A percentile compares a stretch with the other conserved stretches of the same genome.
phyloP scores from a whole-genome alignment of 2,329 filamentous ascomycete species.

The Penicillium sp. region DNA sequence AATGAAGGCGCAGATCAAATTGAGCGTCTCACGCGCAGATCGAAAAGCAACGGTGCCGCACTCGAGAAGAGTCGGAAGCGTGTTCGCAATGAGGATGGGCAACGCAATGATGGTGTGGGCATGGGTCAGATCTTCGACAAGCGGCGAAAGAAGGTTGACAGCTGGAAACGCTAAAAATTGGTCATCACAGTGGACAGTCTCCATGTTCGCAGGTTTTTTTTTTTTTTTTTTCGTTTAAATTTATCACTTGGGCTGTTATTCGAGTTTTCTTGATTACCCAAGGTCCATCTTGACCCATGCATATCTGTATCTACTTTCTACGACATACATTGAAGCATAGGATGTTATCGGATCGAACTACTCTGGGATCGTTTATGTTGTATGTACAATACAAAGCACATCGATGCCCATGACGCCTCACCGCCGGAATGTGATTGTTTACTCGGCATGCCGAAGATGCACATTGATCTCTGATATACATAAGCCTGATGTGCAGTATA shows the following conservation, averaged over 20 bases:
- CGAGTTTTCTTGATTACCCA: conserved; percentile 11
- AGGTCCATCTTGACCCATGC: conserved; percentile 7
- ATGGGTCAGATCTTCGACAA: conserved; percentile 64
- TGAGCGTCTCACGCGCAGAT: conserved; percentile 73
- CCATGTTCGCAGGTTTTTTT: conserved; percentile 7
- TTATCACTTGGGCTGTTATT: conserved; percentile 4
- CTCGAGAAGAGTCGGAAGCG: conserved; percentile 86
- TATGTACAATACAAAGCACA: no score
- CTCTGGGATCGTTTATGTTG: background rate
- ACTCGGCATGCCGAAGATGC: background rate
- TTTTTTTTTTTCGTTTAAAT: background rate
- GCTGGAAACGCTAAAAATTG: conserved; percentile 39
- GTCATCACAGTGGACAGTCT: background rate
- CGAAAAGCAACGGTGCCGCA: conserved; percentile 56
- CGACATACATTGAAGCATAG: conserved; percentile 1
- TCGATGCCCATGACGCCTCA: background rate
- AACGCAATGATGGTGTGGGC: conserved; percentile 60
- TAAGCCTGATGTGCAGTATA: no score
- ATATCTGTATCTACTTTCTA: conserved; percentile 6
- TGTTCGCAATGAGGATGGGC: conserved; percentile 67
- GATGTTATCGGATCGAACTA: background rate
- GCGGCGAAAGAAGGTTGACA: conserved; percentile 46
- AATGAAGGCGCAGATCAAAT: conserved; percentile 85
- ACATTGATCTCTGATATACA: background rate
- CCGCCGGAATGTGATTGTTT: background rate